These are phyloP conservation scores for Quercus phellos DNA, from an alignment of 331 rosid species.

Conservation along the genomic window DNA sequence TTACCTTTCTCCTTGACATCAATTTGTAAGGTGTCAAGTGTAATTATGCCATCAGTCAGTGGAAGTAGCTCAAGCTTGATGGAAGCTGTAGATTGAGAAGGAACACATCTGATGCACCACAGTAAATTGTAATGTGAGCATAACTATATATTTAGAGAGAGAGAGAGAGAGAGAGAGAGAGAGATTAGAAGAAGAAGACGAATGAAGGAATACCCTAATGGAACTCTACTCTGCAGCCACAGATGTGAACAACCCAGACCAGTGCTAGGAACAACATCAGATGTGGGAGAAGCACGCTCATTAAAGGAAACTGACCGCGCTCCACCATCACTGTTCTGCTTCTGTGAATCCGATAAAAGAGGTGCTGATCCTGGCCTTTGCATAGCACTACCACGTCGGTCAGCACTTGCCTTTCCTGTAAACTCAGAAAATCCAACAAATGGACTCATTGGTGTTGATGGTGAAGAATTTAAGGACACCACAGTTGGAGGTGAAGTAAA, in stretches of 20 bases:
- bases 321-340: constrained; percentile 31
- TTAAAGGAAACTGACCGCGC: constrained; percentile 35
- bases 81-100: constrained; percentile 73
- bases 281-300: constrained; percentile 34
- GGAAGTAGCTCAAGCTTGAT: constrained; percentile 94
- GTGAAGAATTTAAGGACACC: constrained; percentile 64
- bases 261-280: constrained; percentile 58
- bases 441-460: constrained; percentile 68
- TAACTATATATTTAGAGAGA: not conserved
- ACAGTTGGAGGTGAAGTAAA: constrained; percentile 60
- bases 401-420: constrained; percentile 45
- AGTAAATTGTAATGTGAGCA: constrained; percentile 17
- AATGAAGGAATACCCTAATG: constrained; percentile 64
- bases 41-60: constrained; percentile 82
- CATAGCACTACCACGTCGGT: constrained; percentile 32
- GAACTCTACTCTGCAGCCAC: constrained; percentile 97
- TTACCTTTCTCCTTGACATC: constrained; percentile 94
- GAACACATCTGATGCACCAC: constrained; percentile 56
- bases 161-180: not conserved
- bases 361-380: constrained; percentile 41
- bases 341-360: constrained; percentile 34
- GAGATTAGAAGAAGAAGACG: not conserved
- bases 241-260: constrained; percentile 73
- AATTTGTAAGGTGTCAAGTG: constrained; percentile 80
- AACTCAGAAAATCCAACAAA: constrained; percentile 53